A percentile compares a stretch with the other conserved stretches of the same genome.
phyloP scores from a whole-genome alignment of 768 basidiomycete species.

The Termitomyces sp. region DNA sequence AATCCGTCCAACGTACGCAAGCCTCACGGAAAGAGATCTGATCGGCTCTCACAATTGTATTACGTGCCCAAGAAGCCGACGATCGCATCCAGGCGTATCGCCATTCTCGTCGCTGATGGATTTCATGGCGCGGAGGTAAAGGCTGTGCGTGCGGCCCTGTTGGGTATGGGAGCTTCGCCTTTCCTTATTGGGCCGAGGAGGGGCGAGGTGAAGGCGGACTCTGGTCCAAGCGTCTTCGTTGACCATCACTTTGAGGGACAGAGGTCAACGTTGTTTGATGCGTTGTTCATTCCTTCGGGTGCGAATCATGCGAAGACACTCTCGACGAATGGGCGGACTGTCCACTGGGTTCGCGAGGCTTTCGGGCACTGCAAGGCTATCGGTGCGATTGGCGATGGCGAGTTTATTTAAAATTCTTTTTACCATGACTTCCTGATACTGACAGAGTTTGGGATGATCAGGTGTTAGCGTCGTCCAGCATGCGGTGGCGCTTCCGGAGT shows the following conservation, averaged over 20 bases:
- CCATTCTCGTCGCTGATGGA: slow-evolving; percentile 72
- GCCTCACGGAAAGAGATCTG: slow-evolving; percentile 57
- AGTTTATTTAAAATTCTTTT: slow-evolving; percentile 6
- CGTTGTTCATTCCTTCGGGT: slow-evolving; percentile 75
- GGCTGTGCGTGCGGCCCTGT: slow-evolving; percentile 52
- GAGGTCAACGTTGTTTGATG: slow-evolving; percentile 83
- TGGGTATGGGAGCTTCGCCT: slow-evolving; percentile 50
- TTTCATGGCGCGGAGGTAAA: slow-evolving; percentile 61
- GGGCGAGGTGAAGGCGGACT: slow-evolving; percentile 41
- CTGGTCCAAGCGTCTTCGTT: slow-evolving; percentile 36
- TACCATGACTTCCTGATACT: neutral
- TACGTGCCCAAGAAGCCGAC: slow-evolving; percentile 54
- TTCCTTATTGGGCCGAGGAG: slow-evolving; percentile 67
- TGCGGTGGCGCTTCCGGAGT: slow-evolving; percentile 41
- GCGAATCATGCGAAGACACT: slow-evolving; percentile 55
- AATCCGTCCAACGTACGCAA: slow-evolving; percentile 32
- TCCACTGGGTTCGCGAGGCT: slow-evolving; percentile 85
- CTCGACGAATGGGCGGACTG: slow-evolving; percentile 56
- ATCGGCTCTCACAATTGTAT: slow-evolving; percentile 56
- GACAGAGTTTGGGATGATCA: slow-evolving; percentile 16
- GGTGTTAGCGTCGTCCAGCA: slow-evolving; percentile 47
- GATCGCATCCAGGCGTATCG: slow-evolving; percentile 67
- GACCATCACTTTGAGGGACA: slow-evolving; percentile 77
- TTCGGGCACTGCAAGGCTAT: slow-evolving; percentile 87
- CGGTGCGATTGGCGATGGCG: slow-evolving; percentile 70